phyloP scores from a whole-genome alignment of 345 rosid genomes.

The Fremontodendron californicum region DNA sequence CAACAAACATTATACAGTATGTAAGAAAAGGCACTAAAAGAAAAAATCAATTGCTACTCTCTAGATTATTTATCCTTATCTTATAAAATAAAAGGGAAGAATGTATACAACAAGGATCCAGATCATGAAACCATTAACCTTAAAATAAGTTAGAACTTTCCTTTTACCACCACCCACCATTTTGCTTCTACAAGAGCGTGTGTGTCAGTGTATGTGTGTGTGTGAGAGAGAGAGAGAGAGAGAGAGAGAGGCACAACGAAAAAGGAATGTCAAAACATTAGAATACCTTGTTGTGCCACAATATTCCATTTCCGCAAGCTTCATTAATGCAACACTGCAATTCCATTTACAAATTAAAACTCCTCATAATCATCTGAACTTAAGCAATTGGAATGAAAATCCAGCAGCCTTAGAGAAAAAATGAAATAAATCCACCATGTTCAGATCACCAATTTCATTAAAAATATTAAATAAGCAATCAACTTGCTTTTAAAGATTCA shows the following conservation, averaged over 20 bases:
- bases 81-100: neutral
- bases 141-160: neutral
- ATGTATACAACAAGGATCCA: neutral
- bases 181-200: neutral
- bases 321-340: constrained; percentile 73
- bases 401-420: neutral
- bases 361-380: neutral
- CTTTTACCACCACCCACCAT: neutral
- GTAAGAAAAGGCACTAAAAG: neutral
- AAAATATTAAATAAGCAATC: neutral
- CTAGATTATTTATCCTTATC: neutral
- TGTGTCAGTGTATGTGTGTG: neutral
- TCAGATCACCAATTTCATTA: neutral
- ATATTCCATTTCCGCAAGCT: constrained; percentile 89
- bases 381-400: neutral
- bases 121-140: neutral
- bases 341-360: constrained; percentile 18
- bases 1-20: neutral
- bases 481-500: neutral
- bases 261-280: neutral
- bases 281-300: constrained; percentile 94
- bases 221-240: neutral
- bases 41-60: neutral
- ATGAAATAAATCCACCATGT: neutral
- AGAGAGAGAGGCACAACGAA: neutral